phyloP scores from a whole-genome alignment of 148 eudicot genomes.

The Tetragonia tetragonoides region DNA sequence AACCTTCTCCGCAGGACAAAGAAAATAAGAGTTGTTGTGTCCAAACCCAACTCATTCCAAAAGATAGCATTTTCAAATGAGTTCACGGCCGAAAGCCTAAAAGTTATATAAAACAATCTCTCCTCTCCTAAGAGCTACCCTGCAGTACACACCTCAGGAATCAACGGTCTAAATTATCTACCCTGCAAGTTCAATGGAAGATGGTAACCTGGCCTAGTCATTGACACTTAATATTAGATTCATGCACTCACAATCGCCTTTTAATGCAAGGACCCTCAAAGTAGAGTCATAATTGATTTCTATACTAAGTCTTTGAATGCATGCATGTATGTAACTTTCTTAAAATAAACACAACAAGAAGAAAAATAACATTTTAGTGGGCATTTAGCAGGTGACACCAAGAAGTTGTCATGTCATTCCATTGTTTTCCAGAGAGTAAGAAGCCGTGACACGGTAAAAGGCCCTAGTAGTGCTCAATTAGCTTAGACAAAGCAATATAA shows the following conservation, averaged over 20 bases:
- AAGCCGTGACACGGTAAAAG: not conserved
- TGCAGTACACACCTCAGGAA: not conserved
- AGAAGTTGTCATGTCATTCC: not conserved
- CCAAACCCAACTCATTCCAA: not conserved
- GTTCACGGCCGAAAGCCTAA: not conserved
- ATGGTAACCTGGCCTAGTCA: not conserved
- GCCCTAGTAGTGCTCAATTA: not conserved
- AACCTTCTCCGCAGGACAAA: not conserved
- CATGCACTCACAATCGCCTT: not conserved
- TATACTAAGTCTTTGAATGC: not conserved
- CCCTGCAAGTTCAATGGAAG: not conserved
- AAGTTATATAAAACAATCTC: not conserved
- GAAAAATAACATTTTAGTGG: not conserved
- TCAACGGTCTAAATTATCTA: not conserved
- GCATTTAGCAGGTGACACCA: not conserved
- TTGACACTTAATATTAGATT: not conserved
- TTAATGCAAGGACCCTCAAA: no score
- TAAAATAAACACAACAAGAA: not conserved
- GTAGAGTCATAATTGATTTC: no score
- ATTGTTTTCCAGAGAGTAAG: not conserved
- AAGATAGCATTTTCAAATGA: not conserved
- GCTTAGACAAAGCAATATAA: not conserved
- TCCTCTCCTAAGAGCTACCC: not conserved
- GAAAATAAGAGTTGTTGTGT: not conserved
- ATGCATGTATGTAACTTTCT: not conserved